These are phyloP conservation scores for Solanum hybrid DNA, from an alignment of 305 asterid genomes.

Conservation along the genomic window DNA sequence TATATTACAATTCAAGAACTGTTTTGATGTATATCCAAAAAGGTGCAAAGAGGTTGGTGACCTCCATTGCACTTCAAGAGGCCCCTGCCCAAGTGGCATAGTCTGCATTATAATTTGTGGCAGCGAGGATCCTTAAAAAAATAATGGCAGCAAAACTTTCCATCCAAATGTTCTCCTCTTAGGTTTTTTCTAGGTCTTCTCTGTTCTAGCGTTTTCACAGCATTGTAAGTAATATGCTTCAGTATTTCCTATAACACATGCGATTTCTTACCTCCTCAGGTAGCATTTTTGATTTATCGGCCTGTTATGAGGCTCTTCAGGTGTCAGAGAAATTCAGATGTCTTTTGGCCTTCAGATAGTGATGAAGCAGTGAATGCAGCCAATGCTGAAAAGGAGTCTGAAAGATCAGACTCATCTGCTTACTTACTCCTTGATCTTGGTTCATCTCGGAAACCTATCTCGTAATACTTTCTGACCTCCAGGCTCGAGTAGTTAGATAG, in stretches of 20 bases:
- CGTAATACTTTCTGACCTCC: slow-evolving; percentile 36
- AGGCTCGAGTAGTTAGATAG: background rate
- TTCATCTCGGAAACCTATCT: slow-evolving; percentile 56
- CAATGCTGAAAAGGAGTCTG: slow-evolving; percentile 52
- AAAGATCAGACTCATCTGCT: slow-evolving; percentile 33
- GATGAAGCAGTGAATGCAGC: slow-evolving; percentile 37
- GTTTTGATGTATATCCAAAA: background rate
- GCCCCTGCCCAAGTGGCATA: background rate
- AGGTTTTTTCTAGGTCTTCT: background rate
- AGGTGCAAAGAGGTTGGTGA: background rate
- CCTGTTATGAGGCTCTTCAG: slow-evolving; percentile 97
- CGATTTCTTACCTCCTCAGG: slow-evolving; percentile 42
- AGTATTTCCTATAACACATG: background rate
- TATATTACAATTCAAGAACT: background rate
- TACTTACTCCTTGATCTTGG: slow-evolving; percentile 72
- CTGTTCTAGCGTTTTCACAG: background rate
- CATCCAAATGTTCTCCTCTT: background rate
- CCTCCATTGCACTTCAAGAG: background rate
- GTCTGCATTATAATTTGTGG: background rate
- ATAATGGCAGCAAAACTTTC: background rate
- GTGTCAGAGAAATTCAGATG: slow-evolving; percentile 48
- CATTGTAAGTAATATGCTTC: background rate
- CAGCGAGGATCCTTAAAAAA: background rate
- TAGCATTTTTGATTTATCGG: slow-evolving; percentile 89
- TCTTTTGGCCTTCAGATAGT: slow-evolving; percentile 83